Conservation (phyloP, 2,329 filamentous ascomycete genomes). For the Neocatenulostroma microsporum region DNA sequence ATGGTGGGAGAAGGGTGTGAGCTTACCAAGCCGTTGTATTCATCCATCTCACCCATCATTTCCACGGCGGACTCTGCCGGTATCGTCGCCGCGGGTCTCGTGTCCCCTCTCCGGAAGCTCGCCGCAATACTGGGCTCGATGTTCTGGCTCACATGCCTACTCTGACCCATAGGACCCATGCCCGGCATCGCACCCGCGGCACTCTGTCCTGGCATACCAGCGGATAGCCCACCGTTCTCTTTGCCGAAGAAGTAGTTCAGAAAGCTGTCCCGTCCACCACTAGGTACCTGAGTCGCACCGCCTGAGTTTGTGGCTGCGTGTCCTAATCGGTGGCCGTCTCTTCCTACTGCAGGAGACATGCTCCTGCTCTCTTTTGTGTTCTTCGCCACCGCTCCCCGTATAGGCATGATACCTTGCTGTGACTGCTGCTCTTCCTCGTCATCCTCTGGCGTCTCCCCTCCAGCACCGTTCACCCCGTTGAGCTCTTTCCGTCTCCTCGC, state of each 20-base stretch:
- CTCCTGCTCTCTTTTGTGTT: conserved; percentile 60
- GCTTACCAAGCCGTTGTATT: conserved; percentile 23
- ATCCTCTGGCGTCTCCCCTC: conserved; percentile 55
- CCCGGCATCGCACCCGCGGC: conserved; percentile 34
- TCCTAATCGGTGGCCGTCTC: conserved; percentile 30
- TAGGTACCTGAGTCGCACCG: conserved; percentile 36
- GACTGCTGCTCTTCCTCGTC: conserved; percentile 51
- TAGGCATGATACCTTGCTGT: conserved; percentile 45
- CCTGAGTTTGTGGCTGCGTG: conserved; percentile 11
- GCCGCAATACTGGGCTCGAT: conserved; percentile 75
- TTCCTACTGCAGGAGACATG: conserved; percentile 69
- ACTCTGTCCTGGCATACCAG: conserved; percentile 23
- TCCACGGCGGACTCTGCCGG: conserved; percentile 22
- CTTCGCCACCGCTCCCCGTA: conserved; percentile 40
- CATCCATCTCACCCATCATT: conserved; percentile 49
- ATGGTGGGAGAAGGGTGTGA: neutral
- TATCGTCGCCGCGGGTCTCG: conserved; percentile 21
- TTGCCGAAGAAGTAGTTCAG: conserved; percentile 99
- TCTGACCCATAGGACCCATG: conserved; percentile 31
- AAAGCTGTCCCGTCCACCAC: conserved; percentile 78
- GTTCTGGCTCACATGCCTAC: conserved; percentile 68
- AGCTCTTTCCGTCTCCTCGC: conserved; percentile 75
- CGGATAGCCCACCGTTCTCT: conserved; percentile 58
- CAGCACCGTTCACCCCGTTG: conserved; percentile 62
- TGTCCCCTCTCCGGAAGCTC: conserved; percentile 66